A percentile compares a stretch with the other conserved stretches of the same genome.
These are phyloP conservation scores for Podospora bellae-mahoneyi DNA, from an alignment of 495 filamentous ascomycete genomes.

Conservation along the genomic window DNA sequence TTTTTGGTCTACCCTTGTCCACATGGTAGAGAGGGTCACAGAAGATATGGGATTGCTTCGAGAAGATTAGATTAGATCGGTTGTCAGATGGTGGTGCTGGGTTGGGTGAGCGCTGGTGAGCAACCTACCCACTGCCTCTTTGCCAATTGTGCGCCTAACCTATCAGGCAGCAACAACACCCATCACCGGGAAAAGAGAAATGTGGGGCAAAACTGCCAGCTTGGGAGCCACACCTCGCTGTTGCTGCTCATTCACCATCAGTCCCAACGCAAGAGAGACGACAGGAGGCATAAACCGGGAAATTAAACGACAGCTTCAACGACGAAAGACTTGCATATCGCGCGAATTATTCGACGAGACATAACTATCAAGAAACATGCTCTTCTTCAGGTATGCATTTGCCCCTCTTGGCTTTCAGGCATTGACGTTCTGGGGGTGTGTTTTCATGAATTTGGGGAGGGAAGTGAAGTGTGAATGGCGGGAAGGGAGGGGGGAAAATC, in stretches of 20 bases:
- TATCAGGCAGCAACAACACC: neutral
- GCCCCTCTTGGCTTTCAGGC: neutral
- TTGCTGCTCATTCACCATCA: neutral
- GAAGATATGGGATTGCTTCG: neutral
- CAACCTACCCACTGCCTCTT: neutral
- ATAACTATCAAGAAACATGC: slow-evolving; percentile 36
- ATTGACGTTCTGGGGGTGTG: neutral
- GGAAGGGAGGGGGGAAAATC: neutral
- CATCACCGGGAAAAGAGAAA: neutral
- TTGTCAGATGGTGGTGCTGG: neutral
- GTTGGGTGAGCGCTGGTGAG: neutral
- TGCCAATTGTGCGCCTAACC: neutral
- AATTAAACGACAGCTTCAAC: neutral
- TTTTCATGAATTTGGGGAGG: neutral
- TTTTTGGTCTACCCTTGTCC: neutral
- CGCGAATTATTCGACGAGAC: neutral
- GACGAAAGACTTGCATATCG: neutral
- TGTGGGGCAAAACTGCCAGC: neutral
- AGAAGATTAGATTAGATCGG: neutral
- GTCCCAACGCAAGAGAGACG: neutral
- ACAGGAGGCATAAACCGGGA: neutral
- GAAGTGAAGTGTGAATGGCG: neutral
- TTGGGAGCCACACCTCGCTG: neutral
- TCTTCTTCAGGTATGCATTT: slow-evolving; percentile 56
- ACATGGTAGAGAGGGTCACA: too few species aligned